A percentile compares a stretch with the other conserved stretches of the same genome.
Conservation (phyloP, 2,329 filamentous ascomycete species). For the Colletotrichum aenigma region DNA sequence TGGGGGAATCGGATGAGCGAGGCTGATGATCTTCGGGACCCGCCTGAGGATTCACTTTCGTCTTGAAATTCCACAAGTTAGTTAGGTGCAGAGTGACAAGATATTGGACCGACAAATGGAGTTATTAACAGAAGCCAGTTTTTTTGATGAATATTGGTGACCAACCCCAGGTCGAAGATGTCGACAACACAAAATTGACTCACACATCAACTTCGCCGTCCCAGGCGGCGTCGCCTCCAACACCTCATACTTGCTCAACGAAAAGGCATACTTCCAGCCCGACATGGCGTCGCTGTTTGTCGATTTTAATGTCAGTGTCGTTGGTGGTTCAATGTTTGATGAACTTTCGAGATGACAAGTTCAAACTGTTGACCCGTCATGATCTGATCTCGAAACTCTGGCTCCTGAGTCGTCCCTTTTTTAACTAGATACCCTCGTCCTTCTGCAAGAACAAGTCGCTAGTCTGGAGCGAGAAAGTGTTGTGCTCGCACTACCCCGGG, state of each 20-base stretch:
- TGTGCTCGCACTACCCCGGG: background rate
- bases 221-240: conserved; percentile 21
- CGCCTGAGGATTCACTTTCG: background rate
- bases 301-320: background rate
- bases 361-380: background rate
- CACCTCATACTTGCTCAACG: conserved; percentile 23
- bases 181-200: background rate
- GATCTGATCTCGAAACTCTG: background rate
- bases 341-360: background rate
- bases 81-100: background rate
- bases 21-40: background rate
- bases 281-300: background rate
- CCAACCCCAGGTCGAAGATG: background rate
- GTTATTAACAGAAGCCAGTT: no score
- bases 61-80: background rate
- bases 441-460: background rate
- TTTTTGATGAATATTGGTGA: background rate
- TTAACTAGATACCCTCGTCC: background rate
- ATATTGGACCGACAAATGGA: no score
- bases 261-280: conserved; percentile 25
- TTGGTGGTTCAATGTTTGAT: background rate
- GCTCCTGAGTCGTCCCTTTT: background rate
- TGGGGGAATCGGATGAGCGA: conserved; percentile 25
- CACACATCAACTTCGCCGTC: conserved; percentile 24
- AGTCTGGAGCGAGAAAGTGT: background rate